A percentile compares a stretch with the other conserved stretches of the same genome.
These are phyloP conservation scores for Austroboletus eburneus DNA, from an alignment of 768 basidiomycete genomes.

Conservation along the genomic window DNA sequence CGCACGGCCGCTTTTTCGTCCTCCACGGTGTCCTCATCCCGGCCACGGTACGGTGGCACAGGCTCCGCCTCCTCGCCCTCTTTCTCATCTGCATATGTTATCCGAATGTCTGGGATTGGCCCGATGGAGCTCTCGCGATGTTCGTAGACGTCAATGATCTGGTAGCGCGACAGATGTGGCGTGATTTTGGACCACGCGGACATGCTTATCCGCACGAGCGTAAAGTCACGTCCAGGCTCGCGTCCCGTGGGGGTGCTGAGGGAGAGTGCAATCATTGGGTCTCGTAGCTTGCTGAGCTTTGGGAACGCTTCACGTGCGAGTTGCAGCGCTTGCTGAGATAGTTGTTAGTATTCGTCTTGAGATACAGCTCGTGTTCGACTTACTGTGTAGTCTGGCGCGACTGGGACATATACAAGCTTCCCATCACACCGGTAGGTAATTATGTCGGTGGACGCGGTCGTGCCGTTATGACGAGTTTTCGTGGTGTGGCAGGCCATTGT, in stretches of 20 bases:
- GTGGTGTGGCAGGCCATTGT: background rate
- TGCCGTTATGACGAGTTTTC: background rate
- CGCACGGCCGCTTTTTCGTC: constrained; percentile 14
- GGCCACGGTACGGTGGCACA: constrained; percentile 38
- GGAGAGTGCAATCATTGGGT: constrained; percentile 43
- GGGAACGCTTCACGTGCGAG: constrained; percentile 49
- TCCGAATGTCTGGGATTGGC: constrained; percentile 29
- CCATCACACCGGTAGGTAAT: constrained; percentile 45
- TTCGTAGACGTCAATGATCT: constrained; percentile 42
- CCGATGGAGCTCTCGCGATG: background rate
- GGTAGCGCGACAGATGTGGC: constrained; percentile 39
- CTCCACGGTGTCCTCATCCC: background rate
- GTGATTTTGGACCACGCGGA: constrained; percentile 46
- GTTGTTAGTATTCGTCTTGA: too few species aligned
- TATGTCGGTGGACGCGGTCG: constrained; percentile 29
- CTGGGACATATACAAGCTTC: constrained; percentile 49
- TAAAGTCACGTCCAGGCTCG: constrained; percentile 25
- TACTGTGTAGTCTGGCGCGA: constrained; percentile 41
- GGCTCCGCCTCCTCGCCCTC: constrained; percentile 14
- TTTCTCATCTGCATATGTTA: constrained; percentile 18
- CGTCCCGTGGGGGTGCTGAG: constrained; percentile 26
- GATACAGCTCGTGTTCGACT: too few species aligned
- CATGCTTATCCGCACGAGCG: constrained; percentile 47
- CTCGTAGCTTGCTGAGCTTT: constrained; percentile 34
- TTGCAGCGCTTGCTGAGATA: constrained; percentile 44